Conservation (phyloP, 306 rosid species). For the Comarum palustre region DNA sequence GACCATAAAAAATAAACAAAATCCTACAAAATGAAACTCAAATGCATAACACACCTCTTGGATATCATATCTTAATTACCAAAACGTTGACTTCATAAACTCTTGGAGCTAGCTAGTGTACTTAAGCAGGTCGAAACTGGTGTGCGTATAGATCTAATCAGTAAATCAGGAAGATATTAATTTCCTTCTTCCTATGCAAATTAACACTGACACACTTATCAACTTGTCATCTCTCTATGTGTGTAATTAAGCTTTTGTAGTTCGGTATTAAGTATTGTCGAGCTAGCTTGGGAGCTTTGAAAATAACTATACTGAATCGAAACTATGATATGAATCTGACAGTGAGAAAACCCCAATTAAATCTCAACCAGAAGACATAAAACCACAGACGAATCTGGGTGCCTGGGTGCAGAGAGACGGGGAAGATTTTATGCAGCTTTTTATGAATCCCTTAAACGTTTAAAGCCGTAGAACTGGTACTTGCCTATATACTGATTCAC, state of each 20-base stretch:
- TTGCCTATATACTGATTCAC: not conserved
- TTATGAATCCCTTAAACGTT: not conserved
- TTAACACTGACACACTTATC: not conserved
- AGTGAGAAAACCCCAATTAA: not conserved
- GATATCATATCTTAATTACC: not conserved
- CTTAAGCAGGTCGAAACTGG: not conserved
- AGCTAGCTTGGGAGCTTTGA: not conserved
- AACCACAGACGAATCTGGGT: not conserved
- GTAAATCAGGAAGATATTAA: not conserved
- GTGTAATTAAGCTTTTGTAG: no score
- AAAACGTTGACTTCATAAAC: not conserved
- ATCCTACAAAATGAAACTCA: not conserved
- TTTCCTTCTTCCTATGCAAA: not conserved
- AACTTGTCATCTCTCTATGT: not conserved
- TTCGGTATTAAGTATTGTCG: no score
- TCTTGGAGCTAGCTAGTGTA: not conserved
- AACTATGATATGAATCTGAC: not conserved
- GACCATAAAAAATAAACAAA: not conserved
- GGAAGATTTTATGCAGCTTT: not conserved
- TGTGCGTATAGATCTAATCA: not conserved
- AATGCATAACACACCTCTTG: not conserved
- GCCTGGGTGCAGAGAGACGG: not conserved
- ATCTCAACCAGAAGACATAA: conserved; percentile 5
- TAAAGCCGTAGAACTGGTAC: not conserved
- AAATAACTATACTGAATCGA: not conserved